phyloP scores from a whole-genome alignment of 805 yeast species.

The Sungouiozyma intestinalis region DNA sequence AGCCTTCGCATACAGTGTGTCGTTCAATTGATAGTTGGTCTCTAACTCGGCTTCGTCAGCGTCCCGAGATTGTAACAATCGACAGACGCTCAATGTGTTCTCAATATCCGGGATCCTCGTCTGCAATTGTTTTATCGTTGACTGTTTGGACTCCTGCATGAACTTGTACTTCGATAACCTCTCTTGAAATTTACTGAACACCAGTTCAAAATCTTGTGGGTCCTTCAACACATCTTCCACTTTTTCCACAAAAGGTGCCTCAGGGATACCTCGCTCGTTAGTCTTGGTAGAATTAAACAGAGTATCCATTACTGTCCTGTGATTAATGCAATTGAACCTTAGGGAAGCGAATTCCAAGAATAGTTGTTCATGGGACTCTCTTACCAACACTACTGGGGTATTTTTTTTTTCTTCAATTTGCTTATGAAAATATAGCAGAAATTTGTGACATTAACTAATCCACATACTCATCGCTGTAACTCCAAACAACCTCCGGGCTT shows the following conservation, averaged over 20 bases:
- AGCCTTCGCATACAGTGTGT: slow-evolving; percentile 83
- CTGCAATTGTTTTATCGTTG: slow-evolving; percentile 19
- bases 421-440: too few species aligned
- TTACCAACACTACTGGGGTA: too few species aligned
- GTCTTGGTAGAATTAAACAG: slow-evolving; percentile 41
- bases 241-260: slow-evolving; percentile 85
- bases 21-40: slow-evolving; percentile 86
- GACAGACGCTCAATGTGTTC: slow-evolving; percentile 69
- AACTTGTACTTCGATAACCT: slow-evolving; percentile 81
- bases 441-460: too few species aligned
- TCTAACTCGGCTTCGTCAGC: slow-evolving; percentile 36
- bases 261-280: slow-evolving; percentile 93
- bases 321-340: too few species aligned
- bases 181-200: slow-evolving; percentile 72
- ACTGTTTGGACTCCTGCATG: slow-evolving; percentile 47
- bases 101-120: slow-evolving; percentile 85
- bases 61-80: slow-evolving; percentile 39
- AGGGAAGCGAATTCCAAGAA: too few species aligned
- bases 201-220: slow-evolving; percentile 57
- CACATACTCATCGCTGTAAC: too few species aligned
- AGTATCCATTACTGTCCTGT: slow-evolving; percentile 20
- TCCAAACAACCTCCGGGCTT: too few species aligned
- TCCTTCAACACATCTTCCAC: slow-evolving; percentile 65
- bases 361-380: too few species aligned
- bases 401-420: too few species aligned